Evolutionary conservation across 192 early-diverging fungal species (phyloP), one percentile per base, ranked within the genome.

Genomic region (Podochytrium sp.): DNA sequence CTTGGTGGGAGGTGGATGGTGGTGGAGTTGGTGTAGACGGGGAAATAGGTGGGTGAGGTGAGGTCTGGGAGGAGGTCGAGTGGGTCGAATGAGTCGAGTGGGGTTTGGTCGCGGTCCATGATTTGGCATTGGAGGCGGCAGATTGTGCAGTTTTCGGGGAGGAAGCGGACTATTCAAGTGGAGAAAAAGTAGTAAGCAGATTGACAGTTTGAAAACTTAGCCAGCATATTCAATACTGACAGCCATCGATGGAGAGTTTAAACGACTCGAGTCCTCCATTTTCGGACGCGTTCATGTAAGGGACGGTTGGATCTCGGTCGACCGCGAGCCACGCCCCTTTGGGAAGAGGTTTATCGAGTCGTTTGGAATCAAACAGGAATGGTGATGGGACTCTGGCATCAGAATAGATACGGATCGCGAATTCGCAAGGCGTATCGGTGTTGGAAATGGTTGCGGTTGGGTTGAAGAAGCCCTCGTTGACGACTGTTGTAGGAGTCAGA

Each of bases 141-240:
- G 18, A 66, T 51, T 10, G 64, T 49, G 64, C 41, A 49, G 43
- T 51, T 66, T 50, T 66, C 64, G n/a, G 64, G 64, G 20, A 66
- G 43, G 33, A 66, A 66, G 4, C 64, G 39, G n/a, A 50, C 64
- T 66, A n/a, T 66, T 49, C 33, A 18, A 7, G 55, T 7, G 55
- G 10, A 25, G 7, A 16, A 57, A 57, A 20, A 12, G 47, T n/a
- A 30, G n/a, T 20, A 20, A 57, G 55, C 55, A 57, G 7, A n/a
- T n/a, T n/a, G n/a, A n/a, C n/a, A n/a, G n/a, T n/a, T n/a, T n/a
- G 5, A 56, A 23, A 56, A 56, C 6, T 10, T 18, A 56, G 10
- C 25, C 60, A 10, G 25, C 5, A 4, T 10, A 62, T 20, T 20
- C 20, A n/a, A 29, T 49, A 4, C 10, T 42, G 18, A 66, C 64